Percentiles rank a stretch among this genome's conserved stretches.
Evolutionary conservation across 1,284 basidiomycete genomes (phyloP).

Genomic region (Veloporphyrellus conicus): DNA sequence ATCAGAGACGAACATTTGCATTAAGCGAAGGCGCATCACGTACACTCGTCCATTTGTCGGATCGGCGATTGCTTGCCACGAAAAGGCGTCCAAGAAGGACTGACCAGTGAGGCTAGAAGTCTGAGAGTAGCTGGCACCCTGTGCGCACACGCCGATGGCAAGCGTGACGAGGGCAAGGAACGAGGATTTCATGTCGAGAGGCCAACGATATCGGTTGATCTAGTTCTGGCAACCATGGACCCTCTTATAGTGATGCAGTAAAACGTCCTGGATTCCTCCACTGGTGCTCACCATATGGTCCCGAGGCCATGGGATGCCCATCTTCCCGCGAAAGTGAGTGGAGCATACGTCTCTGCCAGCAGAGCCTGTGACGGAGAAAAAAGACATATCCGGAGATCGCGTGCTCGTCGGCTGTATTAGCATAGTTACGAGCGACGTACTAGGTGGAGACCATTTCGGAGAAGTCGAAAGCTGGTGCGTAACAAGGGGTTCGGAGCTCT

Average conservation of each 20-base stretch:
- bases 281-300: not conserved
- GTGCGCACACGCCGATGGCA: not conserved
- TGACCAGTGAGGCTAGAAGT: constrained; percentile 39
- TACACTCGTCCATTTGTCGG: constrained; percentile 49
- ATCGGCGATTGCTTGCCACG: constrained; percentile 41
- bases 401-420: not conserved
- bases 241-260: constrained; percentile 13
- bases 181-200: constrained; percentile 9
- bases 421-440: not conserved
- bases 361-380: not conserved
- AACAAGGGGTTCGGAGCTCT: not conserved
- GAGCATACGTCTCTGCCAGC: constrained; percentile 8
- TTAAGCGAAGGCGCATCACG: constrained; percentile 8
- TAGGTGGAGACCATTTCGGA: not conserved
- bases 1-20: not conserved
- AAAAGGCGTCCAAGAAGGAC: constrained; percentile 41
- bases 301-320: not conserved
- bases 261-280: not conserved
- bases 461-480: not conserved
- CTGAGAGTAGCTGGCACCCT: constrained; percentile 35
- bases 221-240: not conserved
- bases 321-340: not conserved
- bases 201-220: not conserved
- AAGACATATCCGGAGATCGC: not conserved
- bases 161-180: constrained; percentile 12